phyloP scores from a whole-genome alignment of 1,284 basidiomycete genomes.

The Ustilago xerochloae region DNA sequence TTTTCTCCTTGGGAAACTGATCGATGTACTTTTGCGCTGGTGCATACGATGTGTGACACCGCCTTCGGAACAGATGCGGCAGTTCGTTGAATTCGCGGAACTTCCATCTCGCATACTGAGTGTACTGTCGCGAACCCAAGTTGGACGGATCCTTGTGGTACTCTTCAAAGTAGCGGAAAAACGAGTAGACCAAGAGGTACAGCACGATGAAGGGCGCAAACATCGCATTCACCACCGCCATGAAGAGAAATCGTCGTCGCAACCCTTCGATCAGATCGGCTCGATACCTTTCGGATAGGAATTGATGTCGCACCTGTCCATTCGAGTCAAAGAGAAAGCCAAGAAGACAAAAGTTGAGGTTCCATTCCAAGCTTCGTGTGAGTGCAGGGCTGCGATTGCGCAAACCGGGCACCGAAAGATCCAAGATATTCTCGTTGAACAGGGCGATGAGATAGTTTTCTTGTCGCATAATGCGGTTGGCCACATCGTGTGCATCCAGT shows the following conservation, averaged over 20 bases:
- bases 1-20: slow-evolving; percentile 94
- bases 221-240: slow-evolving; percentile 92
- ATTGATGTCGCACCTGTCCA: slow-evolving; percentile 88
- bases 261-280: slow-evolving; percentile 82
- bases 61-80: slow-evolving; percentile 86
- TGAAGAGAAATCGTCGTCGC: slow-evolving; percentile 87
- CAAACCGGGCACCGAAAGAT: slow-evolving; percentile 78
- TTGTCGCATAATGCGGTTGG: slow-evolving; percentile 94
- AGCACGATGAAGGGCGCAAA: slow-evolving; percentile 97
- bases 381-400: slow-evolving; percentile 73
- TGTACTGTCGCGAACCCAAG: slow-evolving; percentile 90
- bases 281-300: slow-evolving; percentile 85
- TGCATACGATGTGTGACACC: slow-evolving; percentile 88
- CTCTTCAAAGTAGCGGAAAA: slow-evolving; percentile 99
- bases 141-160: slow-evolving; percentile 98
- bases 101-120: slow-evolving; percentile 95
- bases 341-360: slow-evolving; percentile 91
- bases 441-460: slow-evolving; percentile 98
- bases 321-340: slow-evolving; percentile 89
- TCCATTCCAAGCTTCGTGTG: slow-evolving; percentile 94
- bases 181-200: slow-evolving; percentile 97
- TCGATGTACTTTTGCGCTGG: slow-evolving; percentile 93
- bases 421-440: slow-evolving; percentile 94
- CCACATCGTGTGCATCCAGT: slow-evolving; percentile 90
- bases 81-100: slow-evolving; percentile 99